Conservation (phyloP, 495 filamentous ascomycete genomes). For the Trichocladium uniseriatum region DNA sequence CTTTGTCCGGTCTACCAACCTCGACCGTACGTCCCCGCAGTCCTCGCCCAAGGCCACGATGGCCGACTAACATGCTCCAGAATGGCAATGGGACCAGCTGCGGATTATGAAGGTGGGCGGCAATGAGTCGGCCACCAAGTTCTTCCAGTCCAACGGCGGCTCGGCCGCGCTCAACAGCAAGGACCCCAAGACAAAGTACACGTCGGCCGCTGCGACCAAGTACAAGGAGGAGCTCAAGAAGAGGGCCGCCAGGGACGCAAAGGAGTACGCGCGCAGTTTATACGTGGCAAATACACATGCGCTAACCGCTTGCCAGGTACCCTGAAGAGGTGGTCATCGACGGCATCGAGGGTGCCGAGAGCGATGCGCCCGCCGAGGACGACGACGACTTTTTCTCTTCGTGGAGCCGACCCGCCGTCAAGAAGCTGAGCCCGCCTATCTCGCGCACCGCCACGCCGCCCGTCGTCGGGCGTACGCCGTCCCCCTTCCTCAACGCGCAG, state of each 20-base stretch:
- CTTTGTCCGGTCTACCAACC: conserved; percentile 95
- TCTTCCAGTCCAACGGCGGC: conserved; percentile 91
- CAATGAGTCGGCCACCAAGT: conserved; percentile 96
- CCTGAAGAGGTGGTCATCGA: conserved; percentile 84
- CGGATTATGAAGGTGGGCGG: conserved; percentile 98
- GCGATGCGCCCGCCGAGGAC: conserved; percentile 64
- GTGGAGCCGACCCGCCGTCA: conserved; percentile 97
- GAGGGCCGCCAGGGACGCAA: conserved; percentile 67
- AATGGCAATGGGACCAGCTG: conserved; percentile 99
- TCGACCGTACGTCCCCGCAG: conserved; percentile 67
- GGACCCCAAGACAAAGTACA: conserved; percentile 92
- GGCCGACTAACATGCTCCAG: conserved; percentile 39
- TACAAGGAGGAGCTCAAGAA: conserved; percentile 93
- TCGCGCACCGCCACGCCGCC: conserved; percentile 87
- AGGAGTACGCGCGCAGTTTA: conserved; percentile 48
- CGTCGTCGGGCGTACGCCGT: conserved; percentile 70
- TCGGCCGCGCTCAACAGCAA: conserved; percentile 90
- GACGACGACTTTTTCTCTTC: conserved; percentile 97
- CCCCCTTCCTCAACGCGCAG: conserved; percentile 78
- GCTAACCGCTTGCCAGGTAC: conserved; percentile 45
- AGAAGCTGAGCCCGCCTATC: conserved; percentile 87
- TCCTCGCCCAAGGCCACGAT: background rate
- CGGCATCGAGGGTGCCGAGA: conserved; percentile 50
- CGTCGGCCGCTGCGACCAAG: conserved; percentile 78
- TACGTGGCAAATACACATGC: conserved; percentile 11